Base-by-base conservation (phyloP, 2,329 filamentous ascomycete genomes). In the Didymella lethalis region DNA sequence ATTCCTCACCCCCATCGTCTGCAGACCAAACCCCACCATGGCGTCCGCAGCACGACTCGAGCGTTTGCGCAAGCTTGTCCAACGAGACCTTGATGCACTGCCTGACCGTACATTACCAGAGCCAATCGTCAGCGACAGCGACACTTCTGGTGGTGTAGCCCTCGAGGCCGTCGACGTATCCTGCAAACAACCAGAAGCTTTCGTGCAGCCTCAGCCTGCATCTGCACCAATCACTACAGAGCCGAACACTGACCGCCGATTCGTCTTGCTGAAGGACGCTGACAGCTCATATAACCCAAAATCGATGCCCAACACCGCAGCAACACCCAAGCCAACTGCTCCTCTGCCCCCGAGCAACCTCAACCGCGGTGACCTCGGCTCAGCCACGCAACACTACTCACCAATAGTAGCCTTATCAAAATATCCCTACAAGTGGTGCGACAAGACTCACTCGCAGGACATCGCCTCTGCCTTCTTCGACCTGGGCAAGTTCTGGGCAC, bases 361-460 rank as follows among this genome's bases (percentile, higher is more conserved):
- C 1, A 58, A 62, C 25, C 62, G 63, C 32, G 77, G 77, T 31
- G 68, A 79, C 32, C 65, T 75, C 18, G 71, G 75, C 2, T 67
- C 73, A 4, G 23, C 67, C 20, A 68, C 65, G 23, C 70, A 76
- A 8, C 80, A 64, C 48, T 82, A 81, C 64, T 72, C 70, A 20
- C 77, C 81, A 1, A 77, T 83, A 48, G 40, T 72, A 7, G 77
- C 86, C 0, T 76, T 91, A 25, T 74, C 78, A 26, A 81, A 80
- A 20, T 92, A 89, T 66, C 85, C 86, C 0, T 82, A 84, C 62
- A 81, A 77, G 54, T 91, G 84, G 71, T 84, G 88, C 43, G 83
- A 84, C 54, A 82, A 81, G 59, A 60, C 63, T 12, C 67, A 70
- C 54, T 66, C 65, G 57, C 58, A 90, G 85, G 68, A 77, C 68